Conservation (phyloP, 345 rosid genomes). For the Eucalyptus decipiens region DNA sequence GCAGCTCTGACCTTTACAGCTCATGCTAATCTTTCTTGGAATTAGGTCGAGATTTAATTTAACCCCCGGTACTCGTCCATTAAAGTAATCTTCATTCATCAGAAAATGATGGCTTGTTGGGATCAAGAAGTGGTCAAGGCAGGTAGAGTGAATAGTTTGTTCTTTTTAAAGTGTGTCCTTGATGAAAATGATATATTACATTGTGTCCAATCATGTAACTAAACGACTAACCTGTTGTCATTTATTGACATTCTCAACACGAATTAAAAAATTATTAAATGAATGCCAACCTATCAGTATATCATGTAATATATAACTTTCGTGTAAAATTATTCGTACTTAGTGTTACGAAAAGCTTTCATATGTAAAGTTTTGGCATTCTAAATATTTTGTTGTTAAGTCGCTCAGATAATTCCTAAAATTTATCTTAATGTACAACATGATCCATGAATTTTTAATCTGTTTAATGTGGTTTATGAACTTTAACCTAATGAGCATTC, state of each 20-base stretch:
- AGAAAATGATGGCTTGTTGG: background rate
- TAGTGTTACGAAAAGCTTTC: background rate
- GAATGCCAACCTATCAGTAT: background rate
- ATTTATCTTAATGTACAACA: too few species aligned
- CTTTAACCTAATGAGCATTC: too few species aligned
- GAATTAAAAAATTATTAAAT: background rate
- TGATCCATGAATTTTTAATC: rapidly evolving
- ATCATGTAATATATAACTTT: background rate
- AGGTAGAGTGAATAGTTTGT: background rate
- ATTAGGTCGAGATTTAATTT: background rate
- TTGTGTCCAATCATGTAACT: background rate
- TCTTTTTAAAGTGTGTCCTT: background rate
- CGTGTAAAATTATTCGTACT: background rate
- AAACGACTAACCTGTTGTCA: background rate
- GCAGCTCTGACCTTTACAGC: background rate
- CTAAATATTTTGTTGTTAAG: background rate
- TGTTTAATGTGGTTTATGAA: rapidly evolving
- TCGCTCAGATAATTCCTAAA: too few species aligned
- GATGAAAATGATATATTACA: background rate
- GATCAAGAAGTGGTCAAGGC: background rate
- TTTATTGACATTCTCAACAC: background rate
- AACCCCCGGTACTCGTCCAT: background rate
- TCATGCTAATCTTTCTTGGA: background rate
- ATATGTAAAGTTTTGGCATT: background rate
- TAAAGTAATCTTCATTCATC: background rate